Percentiles rank a stretch among this genome's conserved stretches.
phyloP scores from a whole-genome alignment of 2,329 filamentous ascomycete genomes.

The Monilinia polystroma region DNA sequence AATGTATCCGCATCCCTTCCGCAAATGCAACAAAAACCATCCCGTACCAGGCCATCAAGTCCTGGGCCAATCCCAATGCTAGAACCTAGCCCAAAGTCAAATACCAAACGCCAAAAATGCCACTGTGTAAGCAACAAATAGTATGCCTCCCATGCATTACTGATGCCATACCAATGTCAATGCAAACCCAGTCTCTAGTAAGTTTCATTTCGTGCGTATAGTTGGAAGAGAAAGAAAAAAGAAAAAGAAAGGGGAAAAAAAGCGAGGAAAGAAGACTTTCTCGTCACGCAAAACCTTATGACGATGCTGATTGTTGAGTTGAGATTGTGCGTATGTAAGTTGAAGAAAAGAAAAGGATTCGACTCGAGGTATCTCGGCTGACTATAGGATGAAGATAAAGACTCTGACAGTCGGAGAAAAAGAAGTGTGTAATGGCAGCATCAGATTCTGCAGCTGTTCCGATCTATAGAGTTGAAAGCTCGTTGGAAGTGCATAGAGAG shows the following conservation, averaged over 20 bases:
- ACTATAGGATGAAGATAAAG: neutral
- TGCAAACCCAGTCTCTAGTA: neutral
- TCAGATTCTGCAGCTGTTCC: neutral
- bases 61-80: conserved; percentile 8
- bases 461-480: neutral
- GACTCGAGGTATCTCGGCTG: neutral
- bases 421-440: neutral
- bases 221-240: neutral
- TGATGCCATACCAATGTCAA: conserved; percentile 8
- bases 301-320: neutral
- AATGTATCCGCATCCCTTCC: neutral
- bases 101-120: conserved; percentile 4
- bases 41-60: neutral
- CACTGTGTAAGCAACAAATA: neutral
- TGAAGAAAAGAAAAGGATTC: neutral
- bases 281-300: neutral
- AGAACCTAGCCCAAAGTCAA: neutral
- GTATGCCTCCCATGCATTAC: conserved; percentile 1
- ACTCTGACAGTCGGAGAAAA: neutral
- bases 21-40: conserved; percentile 9
- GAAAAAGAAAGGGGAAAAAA: neutral
- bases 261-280: neutral
- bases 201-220: conserved; percentile 17
- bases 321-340: neutral
- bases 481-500: no score